A percentile compares a stretch with the other conserved stretches of the same genome.
These are phyloP conservation scores for Erythrobasidium hasegawianum DNA, from an alignment of 1,284 basidiomycete species.

Conservation along the genomic window DNA sequence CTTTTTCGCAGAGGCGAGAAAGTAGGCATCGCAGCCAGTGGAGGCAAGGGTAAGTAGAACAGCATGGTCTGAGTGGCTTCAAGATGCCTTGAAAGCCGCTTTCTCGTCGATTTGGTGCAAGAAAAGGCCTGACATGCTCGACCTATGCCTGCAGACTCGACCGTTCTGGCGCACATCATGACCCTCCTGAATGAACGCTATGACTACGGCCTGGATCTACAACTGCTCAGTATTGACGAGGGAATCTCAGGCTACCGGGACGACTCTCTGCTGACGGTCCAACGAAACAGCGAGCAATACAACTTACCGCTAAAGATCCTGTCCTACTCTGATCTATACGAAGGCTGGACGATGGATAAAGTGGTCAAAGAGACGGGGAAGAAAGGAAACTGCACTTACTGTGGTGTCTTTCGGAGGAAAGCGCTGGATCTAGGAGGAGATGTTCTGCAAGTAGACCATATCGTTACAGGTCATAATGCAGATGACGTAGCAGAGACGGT, in stretches of 20 bases:
- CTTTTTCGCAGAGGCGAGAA: constrained; percentile 88
- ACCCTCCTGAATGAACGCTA: constrained; percentile 91
- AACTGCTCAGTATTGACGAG: constrained; percentile 94
- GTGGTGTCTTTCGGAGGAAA: constrained; percentile 93
- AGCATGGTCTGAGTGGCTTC: background rate
- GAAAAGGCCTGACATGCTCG: background rate
- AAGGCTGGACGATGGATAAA: constrained; percentile 97
- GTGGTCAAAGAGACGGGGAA: constrained; percentile 91
- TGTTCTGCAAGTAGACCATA: constrained; percentile 86
- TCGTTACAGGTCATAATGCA: constrained; percentile 98
- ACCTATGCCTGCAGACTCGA: constrained; percentile 67
- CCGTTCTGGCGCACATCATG: constrained; percentile 95
- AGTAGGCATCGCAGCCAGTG: constrained; percentile 96
- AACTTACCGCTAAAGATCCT: constrained; percentile 92
- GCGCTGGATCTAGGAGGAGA: constrained; percentile 92
- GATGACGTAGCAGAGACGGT: constrained; percentile 99
- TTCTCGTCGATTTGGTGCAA: background rate
- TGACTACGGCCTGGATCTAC: constrained; percentile 84
- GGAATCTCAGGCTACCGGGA: constrained; percentile 98
- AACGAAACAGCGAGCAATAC: constrained; percentile 94
- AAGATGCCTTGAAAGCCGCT: background rate
- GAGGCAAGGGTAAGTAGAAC: constrained; percentile 74
- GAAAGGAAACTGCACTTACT: constrained; percentile 99
- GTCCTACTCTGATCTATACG: constrained; percentile 88
- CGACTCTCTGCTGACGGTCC: constrained; percentile 94